Percentiles rank a stretch among this genome's conserved stretches.
phyloP scores from a whole-genome alignment of 768 basidiomycete species.

The Hebeloma cylindrosporum region DNA sequence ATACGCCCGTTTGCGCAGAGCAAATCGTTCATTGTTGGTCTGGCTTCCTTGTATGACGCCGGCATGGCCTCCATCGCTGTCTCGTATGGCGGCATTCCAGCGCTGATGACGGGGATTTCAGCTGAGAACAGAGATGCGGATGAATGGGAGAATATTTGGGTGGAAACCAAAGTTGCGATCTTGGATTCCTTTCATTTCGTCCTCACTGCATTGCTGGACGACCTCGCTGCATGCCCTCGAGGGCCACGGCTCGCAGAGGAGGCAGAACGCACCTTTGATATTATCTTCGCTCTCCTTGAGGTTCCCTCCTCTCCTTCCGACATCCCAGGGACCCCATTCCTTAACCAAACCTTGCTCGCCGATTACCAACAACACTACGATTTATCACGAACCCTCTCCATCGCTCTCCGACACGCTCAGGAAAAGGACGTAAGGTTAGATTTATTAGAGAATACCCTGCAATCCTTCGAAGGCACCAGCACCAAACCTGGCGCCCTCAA shows the following conservation, averaged over 20 bases:
- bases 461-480: slow-evolving; percentile 33
- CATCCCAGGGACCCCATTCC: slow-evolving; percentile 48
- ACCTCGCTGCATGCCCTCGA: slow-evolving; percentile 41
- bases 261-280: slow-evolving; percentile 54
- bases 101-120: slow-evolving; percentile 27
- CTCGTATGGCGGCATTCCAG: slow-evolving; percentile 58
- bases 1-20: slow-evolving; percentile 51
- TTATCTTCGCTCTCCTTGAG: slow-evolving; percentile 59
- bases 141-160: slow-evolving; percentile 72
- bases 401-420: slow-evolving; percentile 41
- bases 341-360: slow-evolving; percentile 63
- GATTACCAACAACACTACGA: slow-evolving; percentile 75
- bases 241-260: slow-evolving; percentile 45
- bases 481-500: slow-evolving; percentile 52
- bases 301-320: slow-evolving; percentile 39
- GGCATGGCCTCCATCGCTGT: slow-evolving; percentile 55
- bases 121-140: slow-evolving; percentile 38
- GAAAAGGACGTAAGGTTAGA: slow-evolving; percentile 62
- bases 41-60: slow-evolving; percentile 60
- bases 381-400: slow-evolving; percentile 49
- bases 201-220: slow-evolving; percentile 47
- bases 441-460: slow-evolving; percentile 52
- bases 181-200: slow-evolving; percentile 69
- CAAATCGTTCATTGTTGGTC: slow-evolving; percentile 51
- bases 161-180: slow-evolving; percentile 71